Evolutionary conservation across 2,329 filamentous ascomycete genomes (phyloP), one percentile per base, ranked within the genome.

Genomic region (Fusarium mexicanum): DNA sequence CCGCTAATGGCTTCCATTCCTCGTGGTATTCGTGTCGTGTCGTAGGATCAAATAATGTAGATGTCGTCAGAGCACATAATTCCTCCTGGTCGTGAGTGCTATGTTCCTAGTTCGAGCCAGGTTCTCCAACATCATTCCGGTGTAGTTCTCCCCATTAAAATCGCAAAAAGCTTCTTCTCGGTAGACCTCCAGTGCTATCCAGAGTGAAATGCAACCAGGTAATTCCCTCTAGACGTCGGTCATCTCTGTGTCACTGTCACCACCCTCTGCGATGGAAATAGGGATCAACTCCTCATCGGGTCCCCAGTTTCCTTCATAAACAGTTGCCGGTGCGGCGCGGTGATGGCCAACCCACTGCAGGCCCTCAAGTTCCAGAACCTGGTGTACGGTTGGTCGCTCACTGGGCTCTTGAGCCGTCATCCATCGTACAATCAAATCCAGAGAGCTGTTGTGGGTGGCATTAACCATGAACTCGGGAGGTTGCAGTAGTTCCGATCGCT

Each of bases 231-330:
- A 90, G 61, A 88, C 87, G 74, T 89, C 89, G 22, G 84, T 89
- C 89, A 91, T 91, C 79, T 90, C 88, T 9, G 87, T 89, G 72
- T 91, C 89, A 50, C 77, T 79, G 58, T 84, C 82, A n/a, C 72
- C 72, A 22, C 72, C 72, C 47, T 71, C 67, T 9, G 80, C 77
- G 43, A 83, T 81, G 11, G 82, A 82, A 26, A 83, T 81, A 10
- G 82, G 76, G 38, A 85, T 80, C 57, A 87, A 82, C 60, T 89
- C 87, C 61, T 89, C 87, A n/a, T 85, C 91, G 38, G 96, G 96
- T 8, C 96, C 96, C 93, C 95, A 99, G 81, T 94, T 96, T 72
- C 96, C 96, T 84, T 99, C 96, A 77, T 93, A 99, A 61, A 99
- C 91, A 0, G 95, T 98, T n/a, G 96, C 96, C 50, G 95, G 94